These are phyloP conservation scores for Crithidia thermophila DNA, from an alignment of 208 protist genomes.

Conservation along the genomic window DNA sequence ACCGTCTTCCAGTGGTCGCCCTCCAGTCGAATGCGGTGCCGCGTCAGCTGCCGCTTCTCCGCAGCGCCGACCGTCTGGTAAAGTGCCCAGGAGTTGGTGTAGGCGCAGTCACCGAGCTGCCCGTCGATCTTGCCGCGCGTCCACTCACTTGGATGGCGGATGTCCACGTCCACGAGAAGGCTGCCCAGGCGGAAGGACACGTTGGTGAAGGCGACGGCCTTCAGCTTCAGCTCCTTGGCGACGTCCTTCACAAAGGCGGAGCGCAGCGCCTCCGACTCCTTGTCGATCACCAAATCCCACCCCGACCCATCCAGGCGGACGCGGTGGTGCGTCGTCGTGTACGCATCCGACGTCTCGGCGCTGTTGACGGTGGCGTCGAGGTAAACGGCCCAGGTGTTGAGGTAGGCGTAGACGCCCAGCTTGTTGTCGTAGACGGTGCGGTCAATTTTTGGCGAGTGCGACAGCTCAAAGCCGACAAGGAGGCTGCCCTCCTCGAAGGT, in stretches of 20 bases:
- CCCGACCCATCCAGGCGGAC: constrained; percentile 25
- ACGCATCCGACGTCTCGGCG: neutral
- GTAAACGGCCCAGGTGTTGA: constrained; percentile 46
- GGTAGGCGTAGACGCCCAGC: constrained; percentile 32
- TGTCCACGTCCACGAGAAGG: constrained; percentile 29
- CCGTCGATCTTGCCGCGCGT: constrained; percentile 10
- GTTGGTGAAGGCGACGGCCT: constrained; percentile 3
- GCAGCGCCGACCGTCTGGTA: constrained; percentile 16
- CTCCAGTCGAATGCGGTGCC: constrained; percentile 43
- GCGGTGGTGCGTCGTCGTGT: constrained; percentile 34
- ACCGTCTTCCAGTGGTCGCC: constrained; percentile 49
- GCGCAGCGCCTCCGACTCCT: neutral
- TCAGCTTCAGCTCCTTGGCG: neutral
- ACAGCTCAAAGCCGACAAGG: constrained; percentile 28
- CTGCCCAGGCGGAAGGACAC: constrained; percentile 31
- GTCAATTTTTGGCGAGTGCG: constrained; percentile 9
- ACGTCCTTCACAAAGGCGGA: constrained; percentile 27
- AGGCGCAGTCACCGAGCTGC: constrained; percentile 12
- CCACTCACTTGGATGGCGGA: constrained; percentile 15
- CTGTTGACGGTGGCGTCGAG: neutral
- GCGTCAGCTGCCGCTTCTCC: constrained; percentile 15
- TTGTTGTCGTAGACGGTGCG: constrained; percentile 19
- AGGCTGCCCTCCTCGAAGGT: constrained; percentile 33
- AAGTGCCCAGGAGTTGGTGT: constrained; percentile 35
- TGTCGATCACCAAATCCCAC: constrained; percentile 7